Evolutionary conservation across 176 grass and related monocot genomes (phyloP), one percentile per base, ranked within the genome.

Genomic region (Leersia perrieri): DNA sequence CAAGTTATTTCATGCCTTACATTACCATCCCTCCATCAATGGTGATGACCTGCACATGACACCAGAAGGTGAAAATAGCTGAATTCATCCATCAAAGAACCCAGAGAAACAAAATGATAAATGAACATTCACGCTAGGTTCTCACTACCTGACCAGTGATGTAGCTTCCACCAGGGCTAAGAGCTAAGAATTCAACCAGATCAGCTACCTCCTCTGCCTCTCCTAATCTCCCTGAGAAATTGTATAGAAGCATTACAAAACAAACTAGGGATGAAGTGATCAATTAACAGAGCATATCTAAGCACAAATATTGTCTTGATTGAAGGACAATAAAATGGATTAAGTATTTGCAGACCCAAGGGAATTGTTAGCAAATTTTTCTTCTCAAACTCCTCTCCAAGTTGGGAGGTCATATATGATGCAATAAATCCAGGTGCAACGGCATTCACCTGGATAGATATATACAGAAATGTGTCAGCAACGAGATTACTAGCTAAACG

Each of bases 131-230:
- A 65, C 18, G 4, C 58, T n/a, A 38, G n/a, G n/a, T n/a, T n/a
- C n/a, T n/a, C n/a, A n/a, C n/a, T n/a, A 95, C 92, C 89, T 95
- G 92, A 31, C 92, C 92, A 55, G 92, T 95, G 33, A 95, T 92
- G 81, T 95, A 95, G 60, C 87, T 87, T 18, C 87, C 87, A 26
- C 89, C 84, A 62, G 89, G 78, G 77, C 60, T 89, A 29, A 95
- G 84, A 12, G 92, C 82, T 30, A 95, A 71, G 72, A 96, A 92
- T 11, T 92, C 90, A 10, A 96, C 90, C n/a, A 96, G 57, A 29
- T 90, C 93, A 15, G 87, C 93, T 58, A 96, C 93, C 16, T 92
- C 87, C 65, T 92, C 90, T 39, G 93, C 87, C 10, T 60, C 70
- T 1, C 90, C 87, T 51, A 85, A 92, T 30, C 93, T 87, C 74